These are phyloP conservation scores for Phalaenopsis equestris DNA, from an alignment of 106 monocot genomes.

Conservation along the genomic window DNA sequence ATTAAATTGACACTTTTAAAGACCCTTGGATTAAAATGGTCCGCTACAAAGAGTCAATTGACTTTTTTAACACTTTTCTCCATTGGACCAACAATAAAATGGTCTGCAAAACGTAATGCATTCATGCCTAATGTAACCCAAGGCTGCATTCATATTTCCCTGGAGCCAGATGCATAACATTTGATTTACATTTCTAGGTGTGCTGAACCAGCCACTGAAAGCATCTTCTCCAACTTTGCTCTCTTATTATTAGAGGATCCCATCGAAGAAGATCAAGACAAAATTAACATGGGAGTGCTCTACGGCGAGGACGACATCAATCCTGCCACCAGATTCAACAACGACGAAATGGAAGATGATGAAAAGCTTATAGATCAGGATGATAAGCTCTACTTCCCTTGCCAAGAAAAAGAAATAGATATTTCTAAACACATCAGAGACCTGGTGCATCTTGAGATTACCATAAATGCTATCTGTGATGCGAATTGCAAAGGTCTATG, in stretches of 20 bases:
- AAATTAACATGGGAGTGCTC: constrained; percentile 53
- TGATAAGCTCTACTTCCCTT: constrained; percentile 72
- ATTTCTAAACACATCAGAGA: constrained; percentile 85
- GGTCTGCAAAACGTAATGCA: background rate
- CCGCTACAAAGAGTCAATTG: too few species aligned
- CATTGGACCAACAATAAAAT: background rate
- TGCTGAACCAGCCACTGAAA: constrained; percentile 56
- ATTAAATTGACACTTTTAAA: too few species aligned
- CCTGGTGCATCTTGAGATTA: constrained; percentile 77
- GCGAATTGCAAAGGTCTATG: constrained; percentile 72
- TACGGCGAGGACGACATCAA: constrained; percentile 34
- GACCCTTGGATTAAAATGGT: too few species aligned
- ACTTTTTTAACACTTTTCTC: too few species aligned
- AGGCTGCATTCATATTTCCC: background rate
- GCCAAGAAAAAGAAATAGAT: constrained; percentile 69
- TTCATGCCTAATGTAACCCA: background rate
- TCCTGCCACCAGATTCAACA: background rate
- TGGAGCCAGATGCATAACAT: background rate
- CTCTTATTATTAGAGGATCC: constrained; percentile 71
- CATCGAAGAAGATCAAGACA: constrained; percentile 43
- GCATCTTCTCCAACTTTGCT: constrained; percentile 70
- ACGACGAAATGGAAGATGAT: constrained; percentile 33
- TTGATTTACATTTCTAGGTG: constrained; percentile 38
- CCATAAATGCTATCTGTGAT: constrained; percentile 53
- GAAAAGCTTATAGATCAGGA: constrained; percentile 66